These are phyloP conservation scores for Dimocarpus longan DNA, from an alignment of 345 rosid genomes.

Conservation along the genomic window DNA sequence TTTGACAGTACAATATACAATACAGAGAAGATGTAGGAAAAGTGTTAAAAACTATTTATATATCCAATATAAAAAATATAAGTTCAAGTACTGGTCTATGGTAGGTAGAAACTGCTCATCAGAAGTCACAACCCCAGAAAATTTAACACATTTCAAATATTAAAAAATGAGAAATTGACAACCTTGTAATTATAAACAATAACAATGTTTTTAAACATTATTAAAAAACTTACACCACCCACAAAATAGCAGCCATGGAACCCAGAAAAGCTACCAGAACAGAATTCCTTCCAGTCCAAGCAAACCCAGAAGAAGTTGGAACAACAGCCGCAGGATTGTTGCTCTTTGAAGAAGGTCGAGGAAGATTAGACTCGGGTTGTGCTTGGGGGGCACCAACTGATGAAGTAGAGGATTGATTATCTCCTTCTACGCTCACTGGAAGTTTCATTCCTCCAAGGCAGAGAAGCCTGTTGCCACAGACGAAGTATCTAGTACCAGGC, in stretches of 20 bases:
- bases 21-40: no score
- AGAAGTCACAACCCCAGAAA: neutral
- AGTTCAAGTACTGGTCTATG: neutral
- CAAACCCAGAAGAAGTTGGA: constrained; percentile 43
- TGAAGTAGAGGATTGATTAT: constrained; percentile 38
- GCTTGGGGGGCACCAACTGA: constrained; percentile 54
- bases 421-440: constrained; percentile 46
- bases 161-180: neutral
- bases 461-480: constrained; percentile 60
- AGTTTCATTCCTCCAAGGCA: constrained; percentile 94
- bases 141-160: neutral
- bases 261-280: constrained; percentile 20
- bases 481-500: constrained; percentile 62
- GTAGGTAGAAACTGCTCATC: neutral
- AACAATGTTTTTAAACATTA: neutral
- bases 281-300: constrained; percentile 23
- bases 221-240: constrained; percentile 13
- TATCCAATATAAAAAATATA: no score
- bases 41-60: no score
- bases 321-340: constrained; percentile 43
- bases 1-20: no score
- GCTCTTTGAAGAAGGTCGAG: constrained; percentile 52
- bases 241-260: constrained; percentile 6
- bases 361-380: constrained; percentile 30
- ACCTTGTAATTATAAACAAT: neutral